Evolutionary conservation across 768 basidiomycete genomes (phyloP), one percentile per base, ranked within the genome.

Genomic region (Collybiopsis confluens): DNA sequence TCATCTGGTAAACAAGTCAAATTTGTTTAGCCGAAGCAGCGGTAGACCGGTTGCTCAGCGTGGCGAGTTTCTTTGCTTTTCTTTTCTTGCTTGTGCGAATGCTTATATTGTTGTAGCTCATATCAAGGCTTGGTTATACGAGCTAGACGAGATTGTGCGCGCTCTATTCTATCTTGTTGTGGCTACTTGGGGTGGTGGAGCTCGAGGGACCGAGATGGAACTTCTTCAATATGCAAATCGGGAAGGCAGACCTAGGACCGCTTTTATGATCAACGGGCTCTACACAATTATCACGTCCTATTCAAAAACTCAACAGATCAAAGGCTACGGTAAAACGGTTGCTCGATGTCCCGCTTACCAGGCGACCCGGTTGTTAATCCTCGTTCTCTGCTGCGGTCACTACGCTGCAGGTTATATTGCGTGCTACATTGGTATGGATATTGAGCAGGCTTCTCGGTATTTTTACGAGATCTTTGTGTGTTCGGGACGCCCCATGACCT

Each of bases 231-330:
- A 62, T 8, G 44, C 55, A 3, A 44, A 62, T 4, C 26, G 45
- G 2, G 54, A 54, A 0, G n/a, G n/a, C n/a, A 42, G 41, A n/a
- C 26, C 37, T 1, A 56, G 60, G 3, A n/a, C n/a, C n/a, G 36
- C 59, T 0, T 61, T 58, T 11, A 28, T 59, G 4, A 55, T 62
- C 6, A 61, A 63, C 2, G 58, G 61, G 0, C 40, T 44, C 0
- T 21, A 58, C 0, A 30, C 48, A 0, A 56, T 62, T 11, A 18
- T 36, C 1, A 62, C 50, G 0, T 54, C 50, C 0, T 63, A 59
- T 13, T 43, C 50, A 0, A 63, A 63, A 20, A 61, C 60, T 3
- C 51, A 61, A 6, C 43, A 50, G 21, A 23, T 47, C 6, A 54
- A 50, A 18, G 56, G 58, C 4, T 51, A 54, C 20, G 56, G 58